Percentiles rank a stretch among this genome's conserved stretches.
Conservation (phyloP, 306 rosid genomes). For the Biancaea sappan region DNA sequence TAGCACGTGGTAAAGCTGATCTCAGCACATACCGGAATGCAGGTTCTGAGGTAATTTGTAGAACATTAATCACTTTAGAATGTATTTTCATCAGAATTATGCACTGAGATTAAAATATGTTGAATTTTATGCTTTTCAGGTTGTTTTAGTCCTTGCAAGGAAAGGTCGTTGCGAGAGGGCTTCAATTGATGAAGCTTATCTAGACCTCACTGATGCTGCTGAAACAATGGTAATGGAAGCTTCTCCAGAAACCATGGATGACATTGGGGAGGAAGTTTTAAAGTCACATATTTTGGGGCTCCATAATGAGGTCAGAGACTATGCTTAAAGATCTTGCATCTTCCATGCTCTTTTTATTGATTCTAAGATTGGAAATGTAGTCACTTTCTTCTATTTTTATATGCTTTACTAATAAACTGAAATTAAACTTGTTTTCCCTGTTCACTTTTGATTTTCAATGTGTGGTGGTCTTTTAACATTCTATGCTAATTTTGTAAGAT, state of each 20-base stretch:
- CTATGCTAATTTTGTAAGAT: neutral
- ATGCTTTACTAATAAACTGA: neutral
- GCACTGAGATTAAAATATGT: neutral
- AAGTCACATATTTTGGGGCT: conserved; percentile 91
- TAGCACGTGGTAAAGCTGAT: conserved; percentile 95
- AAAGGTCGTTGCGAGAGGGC: conserved; percentile 97
- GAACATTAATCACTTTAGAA: neutral
- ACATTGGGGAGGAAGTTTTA: conserved; percentile 64
- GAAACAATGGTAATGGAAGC: conserved; percentile 69
- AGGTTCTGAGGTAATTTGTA: conserved; percentile 70
- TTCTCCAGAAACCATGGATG: conserved; percentile 66
- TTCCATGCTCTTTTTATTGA: neutral
- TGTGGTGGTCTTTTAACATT: neutral
- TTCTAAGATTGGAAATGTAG: neutral
- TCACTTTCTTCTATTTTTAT: conserved; percentile 1
- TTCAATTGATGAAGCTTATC: conserved; percentile 95
- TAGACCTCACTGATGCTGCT: conserved; percentile 89
- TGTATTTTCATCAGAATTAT: neutral
- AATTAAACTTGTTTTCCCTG: neutral
- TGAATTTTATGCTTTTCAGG: conserved; percentile 47
- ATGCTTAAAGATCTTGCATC: conserved; percentile 29
- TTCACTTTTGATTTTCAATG: neutral
- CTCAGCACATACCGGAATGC: conserved; percentile 77
- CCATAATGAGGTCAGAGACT: conserved; percentile 53
- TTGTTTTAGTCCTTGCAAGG: conserved; percentile 73